Evolutionary conservation across 768 basidiomycete genomes (phyloP).

Genomic region (Amanita thiersii): DNA sequence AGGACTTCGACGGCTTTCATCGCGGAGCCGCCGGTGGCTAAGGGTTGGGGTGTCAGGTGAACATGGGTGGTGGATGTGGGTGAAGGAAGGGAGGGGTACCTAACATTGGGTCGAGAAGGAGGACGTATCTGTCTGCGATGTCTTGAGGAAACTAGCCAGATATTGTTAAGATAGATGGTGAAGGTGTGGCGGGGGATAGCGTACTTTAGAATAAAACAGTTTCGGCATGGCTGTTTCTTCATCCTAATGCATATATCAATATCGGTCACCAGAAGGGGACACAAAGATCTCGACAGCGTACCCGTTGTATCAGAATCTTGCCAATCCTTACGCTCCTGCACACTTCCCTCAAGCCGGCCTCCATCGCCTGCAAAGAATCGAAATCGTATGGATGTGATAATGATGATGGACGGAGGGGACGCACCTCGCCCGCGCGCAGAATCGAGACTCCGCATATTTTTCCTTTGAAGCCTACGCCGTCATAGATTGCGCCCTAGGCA

Average conservation of each 20-base stretch:
- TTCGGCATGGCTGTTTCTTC: slow-evolving; percentile 93
- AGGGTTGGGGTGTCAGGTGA: neutral
- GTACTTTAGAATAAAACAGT: slow-evolving; percentile 83
- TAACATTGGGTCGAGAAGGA: slow-evolving; percentile 96
- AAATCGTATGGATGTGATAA: neutral
- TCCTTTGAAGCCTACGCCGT: slow-evolving; percentile 92
- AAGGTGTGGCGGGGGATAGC: neutral
- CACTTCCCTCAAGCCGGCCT: slow-evolving; percentile 92
- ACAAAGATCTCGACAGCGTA: slow-evolving; percentile 27
- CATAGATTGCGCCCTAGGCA: slow-evolving; percentile 73
- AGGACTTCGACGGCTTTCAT: slow-evolving; percentile 97
- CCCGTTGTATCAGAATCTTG: slow-evolving; percentile 96
- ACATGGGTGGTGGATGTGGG: neutral
- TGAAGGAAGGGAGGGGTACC: slow-evolving; percentile 33
- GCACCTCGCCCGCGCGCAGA: slow-evolving; percentile 84
- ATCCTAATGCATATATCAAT: slow-evolving; percentile 42
- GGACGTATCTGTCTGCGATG: slow-evolving; percentile 83
- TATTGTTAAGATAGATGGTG: neutral
- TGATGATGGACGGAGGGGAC: slow-evolving; percentile 11
- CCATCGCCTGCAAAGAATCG: slow-evolving; percentile 71
- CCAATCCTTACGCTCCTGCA: slow-evolving; percentile 92
- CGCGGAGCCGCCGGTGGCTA: slow-evolving; percentile 93
- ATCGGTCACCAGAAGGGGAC: slow-evolving; percentile 1
- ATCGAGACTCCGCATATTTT: slow-evolving; percentile 97
- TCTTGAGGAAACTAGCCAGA: slow-evolving; percentile 79